Conservation (phyloP, 345 rosid species). For the Hypericum perforatum region DNA sequence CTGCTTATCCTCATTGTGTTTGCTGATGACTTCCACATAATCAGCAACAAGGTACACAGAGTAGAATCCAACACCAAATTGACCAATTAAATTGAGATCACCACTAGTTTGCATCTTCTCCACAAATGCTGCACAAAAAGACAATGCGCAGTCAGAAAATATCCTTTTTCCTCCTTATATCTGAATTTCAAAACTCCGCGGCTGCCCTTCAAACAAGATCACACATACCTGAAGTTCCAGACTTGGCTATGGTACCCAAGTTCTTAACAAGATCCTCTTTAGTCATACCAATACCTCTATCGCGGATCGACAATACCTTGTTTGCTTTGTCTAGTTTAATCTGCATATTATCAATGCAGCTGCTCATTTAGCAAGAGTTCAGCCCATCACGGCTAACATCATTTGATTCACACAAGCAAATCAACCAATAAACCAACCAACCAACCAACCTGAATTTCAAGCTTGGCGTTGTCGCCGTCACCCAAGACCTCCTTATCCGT, state of each 20-base stretch:
- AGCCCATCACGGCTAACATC: not conserved
- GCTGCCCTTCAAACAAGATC: not conserved
- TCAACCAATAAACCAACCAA: not conserved
- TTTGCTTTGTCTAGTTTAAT: conserved; percentile 89
- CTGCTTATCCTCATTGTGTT: conserved; percentile 94
- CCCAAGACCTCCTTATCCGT: conserved; percentile 91
- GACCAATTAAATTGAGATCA: conserved; percentile 94
- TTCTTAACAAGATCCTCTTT: conserved; percentile 94
- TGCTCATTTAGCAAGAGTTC: not conserved
- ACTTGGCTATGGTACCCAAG: conserved; percentile 96
- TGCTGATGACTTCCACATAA: conserved; percentile 92
- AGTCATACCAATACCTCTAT: conserved; percentile 96
- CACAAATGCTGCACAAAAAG: conserved; percentile 59
- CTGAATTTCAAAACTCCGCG: no score
- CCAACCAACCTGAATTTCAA: conserved; percentile 77
- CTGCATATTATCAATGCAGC: conserved; percentile 27
- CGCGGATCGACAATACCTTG: conserved; percentile 76
- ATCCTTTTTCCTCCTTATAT: no score
- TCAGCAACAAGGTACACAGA: conserved; percentile 97
- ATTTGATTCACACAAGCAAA: not conserved
- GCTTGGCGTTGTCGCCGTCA: conserved; percentile 84
- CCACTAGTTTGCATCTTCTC: conserved; percentile 98
- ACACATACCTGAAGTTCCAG: conserved; percentile 90
- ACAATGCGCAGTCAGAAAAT: not conserved
- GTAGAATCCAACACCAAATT: conserved; percentile 98